Evolutionary conservation across 805 yeast species (phyloP), one percentile per base, ranked within the genome.

Genomic region (Blastobotrys chiropterorum): DNA sequence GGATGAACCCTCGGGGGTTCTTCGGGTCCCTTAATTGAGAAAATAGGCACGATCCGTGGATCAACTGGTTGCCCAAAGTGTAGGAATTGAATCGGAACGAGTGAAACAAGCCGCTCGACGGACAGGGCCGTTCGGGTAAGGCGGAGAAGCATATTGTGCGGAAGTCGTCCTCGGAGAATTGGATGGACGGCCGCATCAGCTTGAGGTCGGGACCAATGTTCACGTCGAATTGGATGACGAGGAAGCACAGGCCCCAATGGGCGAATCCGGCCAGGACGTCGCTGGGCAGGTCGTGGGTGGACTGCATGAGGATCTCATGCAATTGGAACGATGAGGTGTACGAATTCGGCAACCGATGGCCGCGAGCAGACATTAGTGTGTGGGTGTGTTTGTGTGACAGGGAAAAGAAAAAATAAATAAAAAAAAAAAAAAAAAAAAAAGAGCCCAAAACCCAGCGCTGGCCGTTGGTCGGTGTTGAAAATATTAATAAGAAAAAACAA

Each of bases 301-400:
- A 50, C 14, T 48, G 47, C 16, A 61, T 55, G 42, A 61, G 52
- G 17, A 55, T 47, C 46, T 62, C 62, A 44, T 62, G 63, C 57
- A 60, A 58, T 14, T 54, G 82, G 80, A 59, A 83, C 81, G 38
- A 71, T 67, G 56, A 67, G 72, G 56, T 64, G 78, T 60, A 75
- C 69, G 63, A 67, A 67, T 50, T 70, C 65, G 62, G 76, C 67
- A 59, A n/a, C 6, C 21, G 17, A 19, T 43, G 42, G 6, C 19
- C 34, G 34, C 34, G 34, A 26, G 42, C 5, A 14, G 42, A 7
- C 42, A 39, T 39, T 39, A 14, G 42, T 14, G 38, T 31, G n/a
- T n/a, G n/a, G n/a, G n/a, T n/a, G n/a, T n/a, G n/a, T n/a, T n/a
- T n/a, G n/a, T n/a, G n/a, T n/a, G n/a, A n/a, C 34, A 26, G 11